These are phyloP conservation scores for Loxodes magnus DNA, from an alignment of 73 alveolate genomes.

Conservation along the genomic window DNA sequence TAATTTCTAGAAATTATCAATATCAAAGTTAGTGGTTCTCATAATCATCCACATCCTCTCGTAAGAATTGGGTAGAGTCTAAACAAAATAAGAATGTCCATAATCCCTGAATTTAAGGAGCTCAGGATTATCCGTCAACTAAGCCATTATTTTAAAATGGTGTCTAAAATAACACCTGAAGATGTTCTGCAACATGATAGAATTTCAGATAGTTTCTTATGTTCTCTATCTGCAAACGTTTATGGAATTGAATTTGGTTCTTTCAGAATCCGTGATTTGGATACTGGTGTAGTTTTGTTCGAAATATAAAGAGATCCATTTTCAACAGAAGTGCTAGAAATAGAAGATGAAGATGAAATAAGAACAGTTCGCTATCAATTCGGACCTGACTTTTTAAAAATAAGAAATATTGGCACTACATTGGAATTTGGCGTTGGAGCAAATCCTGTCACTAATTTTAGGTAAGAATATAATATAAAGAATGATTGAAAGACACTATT, in stretches of 20 bases:
- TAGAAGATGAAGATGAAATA: conserved; percentile 54
- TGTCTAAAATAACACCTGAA: conserved; percentile 5
- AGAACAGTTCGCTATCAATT: conserved; percentile 73
- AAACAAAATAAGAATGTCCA: background rate
- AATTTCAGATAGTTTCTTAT: conserved; percentile 29
- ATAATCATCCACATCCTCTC: conserved; percentile 11
- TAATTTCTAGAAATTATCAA: conserved; percentile 1
- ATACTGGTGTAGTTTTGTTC: conserved; percentile 45
- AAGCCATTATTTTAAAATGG: too few species aligned
- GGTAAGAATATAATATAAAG: too few species aligned
- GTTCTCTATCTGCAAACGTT: conserved; percentile 54
- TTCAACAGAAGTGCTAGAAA: conserved; percentile 11
- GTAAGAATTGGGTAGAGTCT: conserved; percentile 5
- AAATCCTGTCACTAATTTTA: conserved; percentile 66
- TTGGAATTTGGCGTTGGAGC: conserved; percentile 60
- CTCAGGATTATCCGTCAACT: conserved; percentile 14
- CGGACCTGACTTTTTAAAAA: conserved; percentile 78
- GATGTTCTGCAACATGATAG: background rate
- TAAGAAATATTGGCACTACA: conserved; percentile 62
- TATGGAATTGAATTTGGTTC: conserved; percentile 49
- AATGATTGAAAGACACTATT: conserved; percentile 89
- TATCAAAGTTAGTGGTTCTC: conserved; percentile 10
- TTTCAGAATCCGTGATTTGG: conserved; percentile 58
- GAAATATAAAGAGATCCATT: conserved; percentile 36
- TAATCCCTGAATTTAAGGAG: background rate